phyloP scores from a whole-genome alignment of 345 rosid genomes.

The Capsella bursapastoris region DNA sequence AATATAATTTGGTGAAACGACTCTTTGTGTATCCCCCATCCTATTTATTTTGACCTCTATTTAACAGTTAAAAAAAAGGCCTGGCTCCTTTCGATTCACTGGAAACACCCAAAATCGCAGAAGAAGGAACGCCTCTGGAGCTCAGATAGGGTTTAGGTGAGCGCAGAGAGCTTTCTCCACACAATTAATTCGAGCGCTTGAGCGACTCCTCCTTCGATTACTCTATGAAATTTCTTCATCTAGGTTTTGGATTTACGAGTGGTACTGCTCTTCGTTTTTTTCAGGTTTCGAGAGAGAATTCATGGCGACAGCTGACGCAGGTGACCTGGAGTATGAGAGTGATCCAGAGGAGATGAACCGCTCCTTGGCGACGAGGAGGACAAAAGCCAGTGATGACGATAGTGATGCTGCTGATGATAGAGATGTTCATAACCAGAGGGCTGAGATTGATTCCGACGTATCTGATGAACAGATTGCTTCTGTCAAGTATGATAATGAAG shows the following conservation, averaged over 20 bases:
- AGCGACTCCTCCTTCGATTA: neutral
- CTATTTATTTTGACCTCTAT: no score
- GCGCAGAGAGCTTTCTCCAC: neutral
- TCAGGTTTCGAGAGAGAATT: slow-evolving; percentile 37
- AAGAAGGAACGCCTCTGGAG: slow-evolving; percentile 19
- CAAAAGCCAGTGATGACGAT: slow-evolving; percentile 94
- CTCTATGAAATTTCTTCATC: slow-evolving; percentile 11
- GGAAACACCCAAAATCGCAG: slow-evolving; percentile 20
- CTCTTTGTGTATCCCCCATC: no score
- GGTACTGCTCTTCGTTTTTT: neutral
- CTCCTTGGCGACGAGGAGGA: slow-evolving; percentile 70
- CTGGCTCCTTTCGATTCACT: slow-evolving; percentile 22
- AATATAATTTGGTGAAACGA: neutral
- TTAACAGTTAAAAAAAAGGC: neutral
- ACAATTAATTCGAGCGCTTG: neutral
- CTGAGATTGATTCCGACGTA: slow-evolving; percentile 60
- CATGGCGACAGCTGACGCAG: slow-evolving; percentile 56
- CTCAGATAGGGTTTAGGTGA: slow-evolving; percentile 32
- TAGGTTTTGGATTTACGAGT: slow-evolving; percentile 16
- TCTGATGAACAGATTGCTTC: slow-evolving; percentile 74
- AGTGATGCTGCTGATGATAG: slow-evolving; percentile 46
- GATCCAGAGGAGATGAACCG: slow-evolving; percentile 88
- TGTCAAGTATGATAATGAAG: slow-evolving; percentile 61
- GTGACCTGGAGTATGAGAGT: slow-evolving; percentile 80
- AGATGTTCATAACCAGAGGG: slow-evolving; percentile 47